Percentiles rank a stretch among this genome's conserved stretches.
These are phyloP conservation scores for Chaetomium sp. DNA, from an alignment of 2,329 filamentous ascomycete genomes.

Conservation along the genomic window DNA sequence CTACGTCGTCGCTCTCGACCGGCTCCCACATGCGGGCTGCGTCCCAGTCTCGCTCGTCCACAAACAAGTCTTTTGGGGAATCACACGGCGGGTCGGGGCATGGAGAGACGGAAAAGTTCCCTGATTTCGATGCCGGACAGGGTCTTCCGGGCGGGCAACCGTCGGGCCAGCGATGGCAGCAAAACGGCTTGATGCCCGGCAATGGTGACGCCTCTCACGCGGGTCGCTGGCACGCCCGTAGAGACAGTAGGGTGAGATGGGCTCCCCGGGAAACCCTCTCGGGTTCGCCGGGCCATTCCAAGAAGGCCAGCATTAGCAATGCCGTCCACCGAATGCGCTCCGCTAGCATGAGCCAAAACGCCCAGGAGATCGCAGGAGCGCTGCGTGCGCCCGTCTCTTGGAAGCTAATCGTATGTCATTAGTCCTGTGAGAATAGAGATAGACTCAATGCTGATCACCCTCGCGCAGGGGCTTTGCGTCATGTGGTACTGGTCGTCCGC, in stretches of 20 bases:
- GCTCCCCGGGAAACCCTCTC: constrained; percentile 30
- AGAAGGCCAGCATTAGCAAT: constrained; percentile 86
- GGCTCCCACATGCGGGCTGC: constrained; percentile 40
- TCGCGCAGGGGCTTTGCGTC: constrained; percentile 72
- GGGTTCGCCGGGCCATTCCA: constrained; percentile 57
- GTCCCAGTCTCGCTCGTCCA: constrained; percentile 40
- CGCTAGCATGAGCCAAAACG: constrained; percentile 87
- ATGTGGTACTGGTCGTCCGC: constrained; percentile 96
- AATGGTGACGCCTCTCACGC: constrained; percentile 33
- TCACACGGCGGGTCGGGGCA: constrained; percentile 35
- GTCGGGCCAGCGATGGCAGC: constrained; percentile 34
- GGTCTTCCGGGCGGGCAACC: constrained; percentile 31
- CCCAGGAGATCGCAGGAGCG: constrained; percentile 88
- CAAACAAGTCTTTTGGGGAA: constrained; percentile 36
- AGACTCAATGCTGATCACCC: constrained; percentile 31
- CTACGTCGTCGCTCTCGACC: constrained; percentile 34
- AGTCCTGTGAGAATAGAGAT: constrained; percentile 10
- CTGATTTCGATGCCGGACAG: constrained; percentile 52
- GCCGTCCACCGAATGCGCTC: constrained; percentile 82
- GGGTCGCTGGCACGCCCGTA: constrained; percentile 65
- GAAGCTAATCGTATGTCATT: constrained; percentile 72
- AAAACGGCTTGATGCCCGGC: constrained; percentile 37
- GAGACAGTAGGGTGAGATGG: constrained; percentile 48
- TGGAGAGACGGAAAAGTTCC: constrained; percentile 58
- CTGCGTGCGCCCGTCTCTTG: constrained; percentile 87